Percentiles rank a stretch among this genome's conserved stretches.
Conservation (phyloP, 2,329 filamentous ascomycete genomes). For the Lecanicillium sp. region DNA sequence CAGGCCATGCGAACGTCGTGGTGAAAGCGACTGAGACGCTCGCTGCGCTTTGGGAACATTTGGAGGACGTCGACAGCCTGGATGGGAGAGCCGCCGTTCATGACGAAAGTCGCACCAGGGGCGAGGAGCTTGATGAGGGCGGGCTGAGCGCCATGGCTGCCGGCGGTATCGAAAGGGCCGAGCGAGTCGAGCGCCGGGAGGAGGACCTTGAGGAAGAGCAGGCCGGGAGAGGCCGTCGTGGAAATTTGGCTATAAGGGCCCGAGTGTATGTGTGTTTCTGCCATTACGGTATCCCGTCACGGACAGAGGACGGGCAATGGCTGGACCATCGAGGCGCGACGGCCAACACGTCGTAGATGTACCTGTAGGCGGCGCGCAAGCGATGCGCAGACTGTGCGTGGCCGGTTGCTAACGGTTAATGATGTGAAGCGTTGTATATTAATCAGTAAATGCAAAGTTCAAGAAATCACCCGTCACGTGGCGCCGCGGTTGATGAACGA, state of each 20-base stretch:
- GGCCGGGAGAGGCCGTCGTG: slow-evolving; percentile 13
- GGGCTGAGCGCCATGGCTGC: not conserved
- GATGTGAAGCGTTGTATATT: not conserved
- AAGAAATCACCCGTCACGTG: slow-evolving; percentile 1
- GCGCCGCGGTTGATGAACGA: too few relatives aligned
- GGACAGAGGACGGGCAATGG: not conserved
- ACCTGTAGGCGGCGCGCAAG: too few relatives aligned
- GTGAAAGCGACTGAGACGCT: slow-evolving; percentile 9
- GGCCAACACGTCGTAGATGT: too few relatives aligned
- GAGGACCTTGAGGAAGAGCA: slow-evolving; percentile 15
- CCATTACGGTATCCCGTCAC: slow-evolving; percentile 1
- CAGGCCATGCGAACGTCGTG: slow-evolving; percentile 13
- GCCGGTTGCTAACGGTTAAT: too few relatives aligned
- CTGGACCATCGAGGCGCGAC: too few relatives aligned
- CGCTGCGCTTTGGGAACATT: slow-evolving; percentile 12
- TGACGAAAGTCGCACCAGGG: slow-evolving; percentile 14
- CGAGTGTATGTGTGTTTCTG: slow-evolving; percentile 9
- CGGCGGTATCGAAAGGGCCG: slow-evolving; percentile 10
- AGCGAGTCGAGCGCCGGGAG: slow-evolving; percentile 16
- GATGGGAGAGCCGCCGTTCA: slow-evolving; percentile 12
- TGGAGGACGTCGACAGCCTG: slow-evolving; percentile 10
- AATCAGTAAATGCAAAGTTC: not conserved
- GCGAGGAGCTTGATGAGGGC: slow-evolving; percentile 9
- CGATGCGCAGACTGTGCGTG: too few relatives aligned
- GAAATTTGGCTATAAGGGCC: slow-evolving; percentile 8